Evolutionary conservation across 1,284 basidiomycete genomes (phyloP).

Genomic region (Wallemia ichthyophaga): DNA sequence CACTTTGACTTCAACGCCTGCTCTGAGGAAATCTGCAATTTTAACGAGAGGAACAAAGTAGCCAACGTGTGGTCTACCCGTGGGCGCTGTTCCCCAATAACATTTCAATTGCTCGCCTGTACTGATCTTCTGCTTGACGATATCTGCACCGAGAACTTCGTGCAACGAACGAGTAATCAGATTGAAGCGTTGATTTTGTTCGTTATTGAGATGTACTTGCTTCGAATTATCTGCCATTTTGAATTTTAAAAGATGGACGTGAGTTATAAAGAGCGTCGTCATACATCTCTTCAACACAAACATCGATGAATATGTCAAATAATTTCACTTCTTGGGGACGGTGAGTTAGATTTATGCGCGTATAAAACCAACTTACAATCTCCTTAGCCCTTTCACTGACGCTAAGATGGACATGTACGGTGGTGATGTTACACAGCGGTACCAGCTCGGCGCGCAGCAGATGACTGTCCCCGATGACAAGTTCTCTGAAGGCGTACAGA

Average conservation of each 20-base stretch:
- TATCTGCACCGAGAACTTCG: slow-evolving; percentile 64
- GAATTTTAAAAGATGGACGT: not conserved
- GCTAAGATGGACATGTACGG: not conserved
- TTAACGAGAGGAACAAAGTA: slow-evolving; percentile 90
- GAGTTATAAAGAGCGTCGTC: not conserved
- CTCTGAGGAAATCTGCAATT: slow-evolving; percentile 82
- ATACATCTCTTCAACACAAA: not conserved
- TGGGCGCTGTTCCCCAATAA: slow-evolving; percentile 98
- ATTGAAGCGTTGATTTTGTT: slow-evolving; percentile 32
- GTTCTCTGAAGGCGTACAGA: not conserved
- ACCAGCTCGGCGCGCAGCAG: not conserved
- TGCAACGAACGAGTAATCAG: slow-evolving; percentile 62
- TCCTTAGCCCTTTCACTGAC: not conserved
- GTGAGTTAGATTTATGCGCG: not conserved
- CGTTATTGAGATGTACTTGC: not conserved
- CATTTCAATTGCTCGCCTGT: slow-evolving; percentile 47
- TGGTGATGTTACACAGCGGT: not conserved
- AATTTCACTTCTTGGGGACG: not conserved
- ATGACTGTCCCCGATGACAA: not conserved
- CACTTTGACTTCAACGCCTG: slow-evolving; percentile 39
- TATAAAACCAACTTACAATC: too few relatives aligned
- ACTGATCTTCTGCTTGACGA: slow-evolving; percentile 47
- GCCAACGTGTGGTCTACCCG: slow-evolving; percentile 81
- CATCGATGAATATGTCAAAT: not conserved
- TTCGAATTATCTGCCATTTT: not conserved